Evolutionary conservation across 805 yeast genomes (phyloP).

Genomic region (Jamesozyma hellenica): DNA sequence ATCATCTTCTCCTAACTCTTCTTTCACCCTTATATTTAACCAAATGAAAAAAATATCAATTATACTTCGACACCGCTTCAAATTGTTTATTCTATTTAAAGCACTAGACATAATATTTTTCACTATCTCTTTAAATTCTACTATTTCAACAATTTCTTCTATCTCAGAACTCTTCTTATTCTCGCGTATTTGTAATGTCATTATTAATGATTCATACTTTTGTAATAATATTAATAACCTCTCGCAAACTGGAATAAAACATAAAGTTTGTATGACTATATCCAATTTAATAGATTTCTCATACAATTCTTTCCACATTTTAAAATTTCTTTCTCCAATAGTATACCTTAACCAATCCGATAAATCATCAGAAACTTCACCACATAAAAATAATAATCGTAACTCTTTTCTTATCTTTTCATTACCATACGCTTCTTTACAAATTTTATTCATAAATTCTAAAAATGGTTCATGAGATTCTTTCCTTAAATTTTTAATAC

Average conservation of each 20-base stretch:
- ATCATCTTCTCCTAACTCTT: neutral
- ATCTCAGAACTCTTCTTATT: neutral
- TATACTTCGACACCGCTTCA: neutral
- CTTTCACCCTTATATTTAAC: neutral
- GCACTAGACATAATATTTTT: neutral
- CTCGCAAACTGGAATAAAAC: slow-evolving; percentile 47
- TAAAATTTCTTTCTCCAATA: slow-evolving; percentile 56
- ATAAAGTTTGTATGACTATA: slow-evolving; percentile 27
- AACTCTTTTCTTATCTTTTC: slow-evolving; percentile 28
- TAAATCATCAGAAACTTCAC: slow-evolving; percentile 39
- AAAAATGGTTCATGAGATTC: neutral
- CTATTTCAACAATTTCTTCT: neutral
- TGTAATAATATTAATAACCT: slow-evolving; percentile 36
- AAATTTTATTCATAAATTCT: slow-evolving; percentile 12
- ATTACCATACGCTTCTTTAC: slow-evolving; percentile 12
- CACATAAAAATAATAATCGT: slow-evolving; percentile 32
- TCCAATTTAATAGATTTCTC: neutral
- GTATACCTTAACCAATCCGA: slow-evolving; percentile 55
- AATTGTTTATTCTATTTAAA: neutral
- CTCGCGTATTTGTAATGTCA: neutral
- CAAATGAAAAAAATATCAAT: neutral
- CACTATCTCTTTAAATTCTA: neutral
- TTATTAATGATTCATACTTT: slow-evolving; percentile 5
- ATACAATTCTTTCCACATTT: slow-evolving; percentile 35
- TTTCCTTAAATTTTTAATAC: too few species aligned